phyloP scores from a whole-genome alignment of 805 yeast species.

The Metschnikowia arizonensis region DNA sequence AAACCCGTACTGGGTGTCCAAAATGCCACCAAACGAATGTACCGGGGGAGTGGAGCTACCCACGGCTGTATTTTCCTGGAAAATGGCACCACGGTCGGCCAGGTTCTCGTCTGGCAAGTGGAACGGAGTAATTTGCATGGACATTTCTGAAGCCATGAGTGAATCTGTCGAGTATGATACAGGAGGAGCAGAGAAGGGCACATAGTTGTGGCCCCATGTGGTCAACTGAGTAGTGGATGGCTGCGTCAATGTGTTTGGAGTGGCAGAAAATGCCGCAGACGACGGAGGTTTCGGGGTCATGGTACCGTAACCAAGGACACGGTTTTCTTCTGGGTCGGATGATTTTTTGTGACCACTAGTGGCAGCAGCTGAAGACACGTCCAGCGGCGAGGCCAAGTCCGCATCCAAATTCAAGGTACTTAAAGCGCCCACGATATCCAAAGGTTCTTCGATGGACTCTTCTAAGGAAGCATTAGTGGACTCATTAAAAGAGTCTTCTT shows the following conservation, averaged over 20 bases:
- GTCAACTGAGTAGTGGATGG: conserved; percentile 25
- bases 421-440: conserved; percentile 48
- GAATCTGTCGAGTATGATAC: conserved; percentile 22
- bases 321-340: not conserved
- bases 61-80: not conserved
- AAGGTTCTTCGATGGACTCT: conserved; percentile 18
- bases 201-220: conserved; percentile 32
- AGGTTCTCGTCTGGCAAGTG: conserved; percentile 22
- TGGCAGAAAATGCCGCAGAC: conserved; percentile 16
- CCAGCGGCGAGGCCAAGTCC: conserved; percentile 22
- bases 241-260: conserved; percentile 8
- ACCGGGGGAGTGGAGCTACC: conserved; percentile 16
- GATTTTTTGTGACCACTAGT: not conserved
- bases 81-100: conserved; percentile 4
- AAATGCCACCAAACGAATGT: conserved; percentile 21
- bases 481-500: conserved; percentile 16
- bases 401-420: conserved; percentile 44
- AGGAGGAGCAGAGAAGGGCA: conserved; percentile 39
- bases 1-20: conserved; percentile 17
- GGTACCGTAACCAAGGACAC: conserved; percentile 20
- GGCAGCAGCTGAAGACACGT: not conserved
- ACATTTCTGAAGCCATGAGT: conserved; percentile 14
- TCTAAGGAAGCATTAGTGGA: conserved; percentile 11
- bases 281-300: conserved; percentile 28
- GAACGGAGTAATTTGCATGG: conserved; percentile 24